phyloP scores from a whole-genome alignment of 352 stramenopile species.

The Phytopythium montanum region DNA sequence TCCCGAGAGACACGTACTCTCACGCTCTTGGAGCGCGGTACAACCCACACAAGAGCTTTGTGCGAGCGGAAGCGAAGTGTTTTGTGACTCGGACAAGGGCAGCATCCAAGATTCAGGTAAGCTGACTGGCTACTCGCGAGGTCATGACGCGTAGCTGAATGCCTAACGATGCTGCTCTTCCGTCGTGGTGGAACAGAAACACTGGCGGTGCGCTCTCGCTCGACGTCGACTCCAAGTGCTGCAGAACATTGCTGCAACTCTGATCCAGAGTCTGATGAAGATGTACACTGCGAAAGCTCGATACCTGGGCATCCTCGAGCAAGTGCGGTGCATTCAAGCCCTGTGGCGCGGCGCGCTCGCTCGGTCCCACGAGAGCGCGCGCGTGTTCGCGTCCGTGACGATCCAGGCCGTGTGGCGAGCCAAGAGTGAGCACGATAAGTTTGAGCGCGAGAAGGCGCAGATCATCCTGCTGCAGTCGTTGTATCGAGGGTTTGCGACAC shows the following conservation, averaged over 20 bases:
- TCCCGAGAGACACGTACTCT: constrained; percentile 40
- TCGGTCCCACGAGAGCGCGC: constrained; percentile 11
- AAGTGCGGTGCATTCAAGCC: constrained; percentile 23
- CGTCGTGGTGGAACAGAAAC: constrained; percentile 15
- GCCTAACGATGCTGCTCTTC: neutral
- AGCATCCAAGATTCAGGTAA: constrained; percentile 55
- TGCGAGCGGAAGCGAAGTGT: constrained; percentile 36
- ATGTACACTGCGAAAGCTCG: constrained; percentile 21
- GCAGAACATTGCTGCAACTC: constrained; percentile 17
- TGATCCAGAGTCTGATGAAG: constrained; percentile 22
- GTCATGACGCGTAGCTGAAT: neutral
- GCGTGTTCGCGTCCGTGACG: constrained; percentile 16
- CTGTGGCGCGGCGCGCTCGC: constrained; percentile 22
- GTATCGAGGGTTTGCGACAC: constrained; percentile 19
- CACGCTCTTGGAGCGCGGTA: constrained; percentile 47
- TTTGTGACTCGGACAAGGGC: constrained; percentile 47
- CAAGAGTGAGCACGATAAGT: constrained; percentile 23
- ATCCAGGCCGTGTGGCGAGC: constrained; percentile 29
- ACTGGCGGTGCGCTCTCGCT: constrained; percentile 15
- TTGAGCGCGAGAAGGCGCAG: constrained; percentile 23
- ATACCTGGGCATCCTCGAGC: constrained; percentile 14
- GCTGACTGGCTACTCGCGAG: neutral
- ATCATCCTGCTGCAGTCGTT: constrained; percentile 29
- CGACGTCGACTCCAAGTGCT: constrained; percentile 12
- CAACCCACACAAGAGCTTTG: constrained; percentile 40